phyloP scores from a whole-genome alignment of 805 yeast genomes.

The Sporopachydermia quercuum region DNA sequence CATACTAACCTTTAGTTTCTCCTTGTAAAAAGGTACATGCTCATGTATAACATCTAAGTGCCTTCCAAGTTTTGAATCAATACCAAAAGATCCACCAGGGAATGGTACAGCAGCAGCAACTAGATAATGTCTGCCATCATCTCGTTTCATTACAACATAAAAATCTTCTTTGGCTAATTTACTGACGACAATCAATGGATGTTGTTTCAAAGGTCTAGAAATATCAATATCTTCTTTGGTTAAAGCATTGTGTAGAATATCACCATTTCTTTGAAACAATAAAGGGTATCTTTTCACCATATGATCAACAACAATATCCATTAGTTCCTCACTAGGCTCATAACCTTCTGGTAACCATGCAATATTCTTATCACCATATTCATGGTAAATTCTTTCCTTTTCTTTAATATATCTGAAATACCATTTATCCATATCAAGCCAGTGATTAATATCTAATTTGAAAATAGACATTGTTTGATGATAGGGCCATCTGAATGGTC shows the following conservation, averaged over 20 bases:
- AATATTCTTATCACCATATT: slow-evolving; percentile 45
- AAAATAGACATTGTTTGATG: slow-evolving; percentile 69
- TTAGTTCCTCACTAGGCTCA: slow-evolving; percentile 41
- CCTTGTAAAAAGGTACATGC: slow-evolving; percentile 56
- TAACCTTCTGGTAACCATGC: slow-evolving; percentile 54
- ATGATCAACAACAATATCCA: slow-evolving; percentile 47
- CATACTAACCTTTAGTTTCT: slow-evolving; percentile 53
- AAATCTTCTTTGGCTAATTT: slow-evolving; percentile 69
- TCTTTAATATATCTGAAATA: slow-evolving; percentile 53
- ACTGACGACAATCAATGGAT: slow-evolving; percentile 46
- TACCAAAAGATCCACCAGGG: slow-evolving; percentile 66
- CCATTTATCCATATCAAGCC: slow-evolving; percentile 72
- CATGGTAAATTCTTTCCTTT: slow-evolving; percentile 39
- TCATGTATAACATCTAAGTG: slow-evolving; percentile 49
- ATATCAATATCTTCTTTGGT: slow-evolving; percentile 51
- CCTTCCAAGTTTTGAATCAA: slow-evolving; percentile 42
- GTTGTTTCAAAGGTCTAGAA: slow-evolving; percentile 42
- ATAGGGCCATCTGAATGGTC: slow-evolving; percentile 71
- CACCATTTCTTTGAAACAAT: slow-evolving; percentile 33
- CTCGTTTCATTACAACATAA: slow-evolving; percentile 43
- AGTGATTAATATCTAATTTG: slow-evolving; percentile 56
- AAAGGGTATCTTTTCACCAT: slow-evolving; percentile 49
- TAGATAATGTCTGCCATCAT: slow-evolving; percentile 43
- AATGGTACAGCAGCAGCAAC: slow-evolving; percentile 67
- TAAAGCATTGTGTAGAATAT: slow-evolving; percentile 44